These are phyloP conservation scores for Penstemon newberryi DNA, from an alignment of 257 asterid species.

Conservation along the genomic window DNA sequence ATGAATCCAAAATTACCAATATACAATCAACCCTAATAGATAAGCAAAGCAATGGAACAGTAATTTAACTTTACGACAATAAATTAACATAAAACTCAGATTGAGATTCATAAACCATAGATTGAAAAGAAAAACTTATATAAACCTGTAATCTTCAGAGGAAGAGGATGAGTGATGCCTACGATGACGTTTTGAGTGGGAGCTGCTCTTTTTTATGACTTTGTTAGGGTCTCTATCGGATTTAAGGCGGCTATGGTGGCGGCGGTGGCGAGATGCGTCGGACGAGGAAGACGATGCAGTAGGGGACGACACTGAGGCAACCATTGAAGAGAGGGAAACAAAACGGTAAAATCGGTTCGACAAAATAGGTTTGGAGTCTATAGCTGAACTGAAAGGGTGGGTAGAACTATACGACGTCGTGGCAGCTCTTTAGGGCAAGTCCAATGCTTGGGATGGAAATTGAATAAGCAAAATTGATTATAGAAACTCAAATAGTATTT, in stretches of 20 bases:
- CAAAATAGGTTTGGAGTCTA: conserved; percentile 1
- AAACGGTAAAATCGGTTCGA: background rate
- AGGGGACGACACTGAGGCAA: conserved; percentile 58
- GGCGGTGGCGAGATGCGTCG: conserved; percentile 49
- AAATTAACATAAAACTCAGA: background rate
- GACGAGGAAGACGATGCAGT: conserved; percentile 52
- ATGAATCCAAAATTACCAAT: conserved; percentile 2
- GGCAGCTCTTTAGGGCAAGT: too few species aligned
- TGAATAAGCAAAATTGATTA: too few species aligned
- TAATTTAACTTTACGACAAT: conserved; percentile 7
- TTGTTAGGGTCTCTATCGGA: conserved; percentile 50
- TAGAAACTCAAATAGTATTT: too few species aligned
- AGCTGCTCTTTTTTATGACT: conserved; percentile 64
- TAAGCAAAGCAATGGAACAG: conserved; percentile 17
- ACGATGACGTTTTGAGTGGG: conserved; percentile 68
- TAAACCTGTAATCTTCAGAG: conserved; percentile 62
- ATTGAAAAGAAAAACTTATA: background rate
- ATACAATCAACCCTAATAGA: background rate
- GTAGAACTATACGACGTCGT: too few species aligned
- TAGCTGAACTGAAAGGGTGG: background rate
- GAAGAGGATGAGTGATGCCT: conserved; percentile 64
- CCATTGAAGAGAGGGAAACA: conserved; percentile 39
- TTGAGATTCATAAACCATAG: conserved; percentile 25
- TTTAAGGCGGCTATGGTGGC: conserved; percentile 44
- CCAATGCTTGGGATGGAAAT: too few species aligned